Conservation (phyloP, 441 rosid genomes). For the Rhodomyrtus psidioides region DNA sequence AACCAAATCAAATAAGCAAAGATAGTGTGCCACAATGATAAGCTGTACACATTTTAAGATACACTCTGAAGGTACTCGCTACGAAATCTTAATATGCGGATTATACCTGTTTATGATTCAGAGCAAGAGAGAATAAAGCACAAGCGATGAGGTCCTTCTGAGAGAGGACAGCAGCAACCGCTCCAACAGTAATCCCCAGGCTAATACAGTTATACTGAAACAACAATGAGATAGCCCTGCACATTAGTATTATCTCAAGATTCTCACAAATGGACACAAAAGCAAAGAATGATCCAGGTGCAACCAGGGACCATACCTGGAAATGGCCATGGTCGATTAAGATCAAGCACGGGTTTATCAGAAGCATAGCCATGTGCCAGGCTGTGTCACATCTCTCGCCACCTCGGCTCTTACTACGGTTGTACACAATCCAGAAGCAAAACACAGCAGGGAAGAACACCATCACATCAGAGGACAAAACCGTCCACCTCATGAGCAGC, state of each 20-base stretch:
- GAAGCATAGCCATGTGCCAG: conserved; percentile 64
- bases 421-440: conserved; percentile 48
- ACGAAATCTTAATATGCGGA: background rate
- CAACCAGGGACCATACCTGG: conserved; percentile 46
- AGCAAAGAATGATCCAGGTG: background rate
- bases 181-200: conserved; percentile 71
- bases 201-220: conserved; percentile 89
- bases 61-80: background rate
- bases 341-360: conserved; percentile 72
- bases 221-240: conserved; percentile 4
- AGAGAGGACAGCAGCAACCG: conserved; percentile 68
- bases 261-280: background rate
- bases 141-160: conserved; percentile 55
- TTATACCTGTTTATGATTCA: conserved; percentile 87
- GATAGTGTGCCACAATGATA: background rate
- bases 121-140: conserved; percentile 71
- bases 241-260: background rate
- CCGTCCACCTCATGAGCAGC: conserved; percentile 84
- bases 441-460: conserved; percentile 74
- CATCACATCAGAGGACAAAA: conserved; percentile 63
- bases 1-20: background rate
- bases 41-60: background rate
- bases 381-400: conserved; percentile 29
- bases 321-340: conserved; percentile 92
- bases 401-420: conserved; percentile 7